phyloP scores from a whole-genome alignment of 441 rosid species.

The Euphorbia celastroides region DNA sequence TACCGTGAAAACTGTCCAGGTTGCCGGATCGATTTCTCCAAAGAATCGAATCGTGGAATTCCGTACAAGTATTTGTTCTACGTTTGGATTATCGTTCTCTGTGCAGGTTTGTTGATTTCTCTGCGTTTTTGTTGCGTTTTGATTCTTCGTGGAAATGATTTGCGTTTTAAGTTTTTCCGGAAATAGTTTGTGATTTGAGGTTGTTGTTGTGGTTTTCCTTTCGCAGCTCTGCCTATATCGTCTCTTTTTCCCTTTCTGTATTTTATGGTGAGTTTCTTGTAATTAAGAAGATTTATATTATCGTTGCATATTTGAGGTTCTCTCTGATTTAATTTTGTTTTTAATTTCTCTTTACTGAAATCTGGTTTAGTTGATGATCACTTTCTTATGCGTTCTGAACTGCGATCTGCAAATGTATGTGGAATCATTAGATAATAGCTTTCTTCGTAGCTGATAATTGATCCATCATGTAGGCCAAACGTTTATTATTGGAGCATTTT shows the following conservation, averaged over 20 bases:
- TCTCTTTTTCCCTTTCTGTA: constrained; percentile 46
- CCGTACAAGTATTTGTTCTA: constrained; percentile 30
- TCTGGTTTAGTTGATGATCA: background rate
- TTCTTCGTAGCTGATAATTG: background rate
- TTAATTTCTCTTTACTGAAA: background rate
- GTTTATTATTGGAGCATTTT: background rate
- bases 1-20: constrained; percentile 39
- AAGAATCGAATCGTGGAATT: constrained; percentile 16
- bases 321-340: background rate
- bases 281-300: background rate
- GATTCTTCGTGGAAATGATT: background rate
- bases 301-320: background rate
- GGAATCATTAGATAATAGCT: background rate
- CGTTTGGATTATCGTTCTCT: constrained; percentile 35
- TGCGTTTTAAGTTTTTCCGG: background rate
- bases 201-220: background rate
- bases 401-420: background rate
- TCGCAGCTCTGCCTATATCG: constrained; percentile 41
- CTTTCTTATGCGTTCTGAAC: background rate
- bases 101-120: constrained; percentile 26
- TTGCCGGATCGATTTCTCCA: constrained; percentile 30
- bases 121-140: background rate
- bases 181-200: background rate
- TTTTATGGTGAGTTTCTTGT: constrained; percentile 32
- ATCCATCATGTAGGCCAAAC: background rate